These are phyloP conservation scores for Backusella australiensis DNA, from an alignment of 192 early-diverging fungal species.

Conservation along the genomic window DNA sequence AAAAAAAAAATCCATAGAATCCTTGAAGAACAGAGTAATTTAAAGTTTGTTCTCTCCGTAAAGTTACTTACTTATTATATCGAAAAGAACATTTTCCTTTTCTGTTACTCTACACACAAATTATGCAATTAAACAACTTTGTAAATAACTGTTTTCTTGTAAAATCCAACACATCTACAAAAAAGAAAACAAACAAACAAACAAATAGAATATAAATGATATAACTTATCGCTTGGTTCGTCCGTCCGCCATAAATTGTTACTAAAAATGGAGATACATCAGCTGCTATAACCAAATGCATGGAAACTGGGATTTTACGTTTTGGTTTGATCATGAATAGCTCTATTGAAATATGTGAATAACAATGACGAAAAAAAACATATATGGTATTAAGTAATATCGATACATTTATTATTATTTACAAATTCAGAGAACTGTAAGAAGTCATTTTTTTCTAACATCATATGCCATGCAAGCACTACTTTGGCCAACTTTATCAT, in stretches of 20 bases:
- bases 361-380: neutral
- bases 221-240: neutral
- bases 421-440: neutral
- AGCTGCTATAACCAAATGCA: neutral
- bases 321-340: neutral
- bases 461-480: neutral
- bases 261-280: neutral
- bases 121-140: neutral
- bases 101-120: neutral
- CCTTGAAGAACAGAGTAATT: neutral
- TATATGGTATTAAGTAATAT: neutral
- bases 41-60: neutral
- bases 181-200: neutral
- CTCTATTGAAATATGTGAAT: neutral
- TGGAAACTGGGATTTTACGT: neutral
- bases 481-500: neutral
- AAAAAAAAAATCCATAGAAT: neutral
- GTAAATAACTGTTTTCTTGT: neutral
- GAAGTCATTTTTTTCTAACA: neutral
- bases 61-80: neutral
- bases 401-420: neutral
- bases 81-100: neutral
- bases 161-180: neutral
- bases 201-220: neutral
- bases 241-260: neutral